Evolutionary conservation across 148 eudicot species (phyloP).

Genomic region (Hydrangea macrophylla): DNA sequence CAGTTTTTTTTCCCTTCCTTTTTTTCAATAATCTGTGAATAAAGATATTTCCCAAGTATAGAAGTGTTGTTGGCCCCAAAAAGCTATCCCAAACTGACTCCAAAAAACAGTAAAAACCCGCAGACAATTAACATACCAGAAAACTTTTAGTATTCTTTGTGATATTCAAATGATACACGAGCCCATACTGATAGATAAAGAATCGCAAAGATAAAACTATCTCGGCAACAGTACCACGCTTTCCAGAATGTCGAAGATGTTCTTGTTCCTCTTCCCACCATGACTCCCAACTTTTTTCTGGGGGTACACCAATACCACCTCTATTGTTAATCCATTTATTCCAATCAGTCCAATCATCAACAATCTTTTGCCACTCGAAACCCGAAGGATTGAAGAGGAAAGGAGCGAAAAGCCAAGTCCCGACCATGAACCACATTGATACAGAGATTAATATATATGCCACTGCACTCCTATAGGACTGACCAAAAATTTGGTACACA

Average conservation of each 20-base stretch:
- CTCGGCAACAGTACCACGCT: slow-evolving; percentile 74
- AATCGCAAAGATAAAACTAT: slow-evolving; percentile 71
- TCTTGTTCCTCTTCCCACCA: slow-evolving; percentile 99
- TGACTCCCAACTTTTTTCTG: slow-evolving; percentile 98
- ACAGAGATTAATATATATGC: slow-evolving; percentile 79
- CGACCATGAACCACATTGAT: slow-evolving; percentile 98
- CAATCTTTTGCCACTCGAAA: slow-evolving; percentile 99
- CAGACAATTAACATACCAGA: slow-evolving; percentile 46
- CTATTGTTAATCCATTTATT: slow-evolving; percentile 87
- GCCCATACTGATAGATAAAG: slow-evolving; percentile 94
- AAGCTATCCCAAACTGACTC: too few species aligned
- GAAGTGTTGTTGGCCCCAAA: too few species aligned
- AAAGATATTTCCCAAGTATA: too few species aligned
- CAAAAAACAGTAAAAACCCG: background rate
- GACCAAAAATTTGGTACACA: slow-evolving; percentile 84
- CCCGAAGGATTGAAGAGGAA: slow-evolving; percentile 98
- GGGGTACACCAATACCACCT: slow-evolving; percentile 96
- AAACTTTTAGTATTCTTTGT: slow-evolving; percentile 49
- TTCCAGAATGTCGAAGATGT: slow-evolving; percentile 88
- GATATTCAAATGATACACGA: slow-evolving; percentile 83
- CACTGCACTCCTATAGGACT: slow-evolving; percentile 57
- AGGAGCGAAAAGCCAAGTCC: slow-evolving; percentile 97
- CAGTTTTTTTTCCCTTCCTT: too few species aligned
- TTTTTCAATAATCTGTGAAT: too few species aligned
- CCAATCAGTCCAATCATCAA: slow-evolving; percentile 99